phyloP scores from a whole-genome alignment of 1,139 yeast genomes.

The Zygoascus sp. region DNA sequence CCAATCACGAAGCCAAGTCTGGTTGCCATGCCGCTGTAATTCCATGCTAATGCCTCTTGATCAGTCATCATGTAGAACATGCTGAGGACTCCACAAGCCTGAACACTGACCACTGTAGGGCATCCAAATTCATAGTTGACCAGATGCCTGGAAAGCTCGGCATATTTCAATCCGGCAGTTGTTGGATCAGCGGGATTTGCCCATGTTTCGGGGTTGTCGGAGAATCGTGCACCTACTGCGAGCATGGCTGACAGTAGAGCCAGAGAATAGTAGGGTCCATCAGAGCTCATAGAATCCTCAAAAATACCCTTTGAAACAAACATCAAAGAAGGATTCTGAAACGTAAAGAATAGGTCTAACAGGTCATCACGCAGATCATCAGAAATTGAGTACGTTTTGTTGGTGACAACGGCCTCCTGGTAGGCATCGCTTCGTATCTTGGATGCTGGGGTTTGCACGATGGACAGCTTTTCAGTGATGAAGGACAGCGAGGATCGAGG shows the following conservation, averaged over 20 bases:
- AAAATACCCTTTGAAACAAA: slow-evolving; percentile 14
- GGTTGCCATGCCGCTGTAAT: slow-evolving; percentile 13
- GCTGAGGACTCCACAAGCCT: slow-evolving; percentile 14
- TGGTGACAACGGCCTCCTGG: slow-evolving; percentile 10
- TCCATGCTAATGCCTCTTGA: slow-evolving; percentile 14
- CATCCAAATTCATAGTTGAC: slow-evolving; percentile 14
- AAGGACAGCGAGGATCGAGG: slow-evolving; percentile 17
- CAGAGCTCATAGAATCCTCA: slow-evolving; percentile 10
- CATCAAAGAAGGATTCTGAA: slow-evolving; percentile 15
- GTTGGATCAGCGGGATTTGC: slow-evolving; percentile 8
- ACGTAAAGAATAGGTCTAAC: slow-evolving; percentile 16
- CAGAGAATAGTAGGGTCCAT: slow-evolving; percentile 14
- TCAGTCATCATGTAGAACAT: slow-evolving; percentile 13
- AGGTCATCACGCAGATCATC: slow-evolving; percentile 13
- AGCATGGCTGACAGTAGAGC: slow-evolving; percentile 18
- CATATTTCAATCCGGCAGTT: slow-evolving; percentile 14
- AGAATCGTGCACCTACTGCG: slow-evolving; percentile 17
- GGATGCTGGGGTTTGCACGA: slow-evolving; percentile 9
- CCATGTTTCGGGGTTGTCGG: slow-evolving; percentile 9
- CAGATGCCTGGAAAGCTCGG: slow-evolving; percentile 16
- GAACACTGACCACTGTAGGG: slow-evolving; percentile 15
- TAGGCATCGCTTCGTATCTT: slow-evolving; percentile 6
- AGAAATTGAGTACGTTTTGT: slow-evolving; percentile 12
- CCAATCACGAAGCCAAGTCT: slow-evolving; percentile 14
- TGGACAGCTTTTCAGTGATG: slow-evolving; percentile 11